A percentile compares a stretch with the other conserved stretches of the same genome.
Evolutionary conservation across 1,284 basidiomycete genomes (phyloP).

Genomic region (Papiliotrema fonsecae): DNA sequence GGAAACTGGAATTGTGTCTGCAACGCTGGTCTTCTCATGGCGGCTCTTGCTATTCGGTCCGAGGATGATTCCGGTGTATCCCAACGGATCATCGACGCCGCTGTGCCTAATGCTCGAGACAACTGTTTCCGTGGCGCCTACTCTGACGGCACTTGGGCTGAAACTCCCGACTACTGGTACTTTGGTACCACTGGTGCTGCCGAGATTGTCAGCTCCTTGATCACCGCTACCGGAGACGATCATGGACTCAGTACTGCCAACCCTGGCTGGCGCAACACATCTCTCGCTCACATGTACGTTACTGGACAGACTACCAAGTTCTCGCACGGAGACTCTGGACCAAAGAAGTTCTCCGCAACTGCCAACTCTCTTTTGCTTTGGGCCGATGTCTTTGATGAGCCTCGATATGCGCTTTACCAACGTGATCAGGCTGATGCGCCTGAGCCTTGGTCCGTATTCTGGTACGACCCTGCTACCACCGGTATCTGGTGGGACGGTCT

Average conservation of each 20-base stretch:
- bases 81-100: constrained; percentile 58
- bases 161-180: constrained; percentile 96
- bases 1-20: constrained; percentile 98
- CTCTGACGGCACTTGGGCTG: constrained; percentile 87
- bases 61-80: constrained; percentile 77
- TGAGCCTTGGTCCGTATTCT: constrained; percentile 96
- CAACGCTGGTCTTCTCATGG: constrained; percentile 86
- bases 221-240: constrained; percentile 79
- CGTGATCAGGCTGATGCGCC: constrained; percentile 83
- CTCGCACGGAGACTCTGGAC: constrained; percentile 88
- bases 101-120: constrained; percentile 66
- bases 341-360: constrained; percentile 70
- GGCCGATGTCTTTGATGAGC: constrained; percentile 61
- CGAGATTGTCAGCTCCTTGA: constrained; percentile 80
- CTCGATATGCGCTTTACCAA: constrained; percentile 80
- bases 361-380: constrained; percentile 59
- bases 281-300: constrained; percentile 85
- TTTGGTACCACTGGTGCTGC: constrained; percentile 89
- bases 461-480: constrained; percentile 77
- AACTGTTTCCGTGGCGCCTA: constrained; percentile 67
- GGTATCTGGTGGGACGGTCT: constrained; percentile 91
- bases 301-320: constrained; percentile 81
- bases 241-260: constrained; percentile 69
- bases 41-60: constrained; percentile 79
- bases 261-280: constrained; percentile 67